Conservation (phyloP, 108 stramenopile species). For the Pseudonitzschia pungens region DNA sequence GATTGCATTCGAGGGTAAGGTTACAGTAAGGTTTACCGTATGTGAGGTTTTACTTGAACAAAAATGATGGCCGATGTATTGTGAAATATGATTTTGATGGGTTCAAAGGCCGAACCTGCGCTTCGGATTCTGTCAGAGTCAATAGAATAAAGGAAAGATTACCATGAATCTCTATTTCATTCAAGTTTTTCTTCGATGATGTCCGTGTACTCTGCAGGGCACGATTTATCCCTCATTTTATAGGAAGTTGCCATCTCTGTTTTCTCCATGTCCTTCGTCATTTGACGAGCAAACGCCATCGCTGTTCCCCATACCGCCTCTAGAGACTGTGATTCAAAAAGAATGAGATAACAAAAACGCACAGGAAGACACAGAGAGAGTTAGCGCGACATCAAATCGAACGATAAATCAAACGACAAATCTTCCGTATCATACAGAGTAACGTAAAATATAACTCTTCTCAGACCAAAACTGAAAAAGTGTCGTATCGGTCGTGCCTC, state of each 20-base stretch:
- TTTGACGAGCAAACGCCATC: background rate
- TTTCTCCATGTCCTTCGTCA: background rate
- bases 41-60: no score
- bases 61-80: no score
- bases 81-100: no score
- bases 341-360: background rate
- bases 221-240: slow-evolving; percentile 17
- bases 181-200: background rate
- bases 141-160: no score
- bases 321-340: background rate
- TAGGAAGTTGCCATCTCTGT: background rate
- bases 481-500: background rate
- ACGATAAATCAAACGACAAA: background rate
- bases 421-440: background rate
- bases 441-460: background rate
- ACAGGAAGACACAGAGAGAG: background rate
- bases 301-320: slow-evolving; percentile 3
- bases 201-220: slow-evolving; percentile 8
- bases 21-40: no score
- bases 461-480: background rate
- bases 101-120: no score
- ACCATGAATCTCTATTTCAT: no score
- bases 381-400: background rate
- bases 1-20: no score
- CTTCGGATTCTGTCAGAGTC: no score